Percentiles rank a stretch among this genome's conserved stretches.
These are phyloP conservation scores for Populus trichocarpa DNA, from an alignment of 441 rosid genomes.

Conservation along the genomic window DNA sequence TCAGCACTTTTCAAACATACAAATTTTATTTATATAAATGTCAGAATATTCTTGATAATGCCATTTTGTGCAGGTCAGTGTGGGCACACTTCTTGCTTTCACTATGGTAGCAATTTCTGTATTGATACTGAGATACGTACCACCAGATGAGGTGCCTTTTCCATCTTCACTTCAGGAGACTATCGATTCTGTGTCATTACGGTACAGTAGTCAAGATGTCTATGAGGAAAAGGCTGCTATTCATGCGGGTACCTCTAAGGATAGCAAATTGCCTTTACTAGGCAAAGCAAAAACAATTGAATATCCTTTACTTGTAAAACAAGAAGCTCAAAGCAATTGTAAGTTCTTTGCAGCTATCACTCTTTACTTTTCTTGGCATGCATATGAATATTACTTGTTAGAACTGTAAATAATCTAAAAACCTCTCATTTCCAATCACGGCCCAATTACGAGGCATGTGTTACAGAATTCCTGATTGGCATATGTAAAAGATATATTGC, in stretches of 20 bases:
- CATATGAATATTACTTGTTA: neutral
- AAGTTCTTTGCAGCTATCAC: slow-evolving; percentile 25
- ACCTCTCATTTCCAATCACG: neutral
- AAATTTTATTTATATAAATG: neutral
- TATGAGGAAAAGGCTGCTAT: slow-evolving; percentile 20
- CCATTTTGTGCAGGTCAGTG: slow-evolving; percentile 74
- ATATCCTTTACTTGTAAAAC: slow-evolving; percentile 38
- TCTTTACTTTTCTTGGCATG: neutral
- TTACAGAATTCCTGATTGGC: neutral
- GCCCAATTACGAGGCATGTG: neutral
- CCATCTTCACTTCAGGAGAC: slow-evolving; percentile 76
- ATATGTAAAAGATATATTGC: neutral
- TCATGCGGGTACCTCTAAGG: slow-evolving; percentile 33
- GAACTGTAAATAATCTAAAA: neutral
- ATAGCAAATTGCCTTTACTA: slow-evolving; percentile 43
- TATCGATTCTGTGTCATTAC: slow-evolving; percentile 54
- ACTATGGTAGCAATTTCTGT: slow-evolving; percentile 96
- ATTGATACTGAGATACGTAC: slow-evolving; percentile 87
- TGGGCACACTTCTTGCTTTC: slow-evolving; percentile 98
- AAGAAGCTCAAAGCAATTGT: slow-evolving; percentile 49
- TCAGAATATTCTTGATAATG: slow-evolving; percentile 5
- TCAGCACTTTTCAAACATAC: neutral
- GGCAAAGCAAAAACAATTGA: slow-evolving; percentile 24
- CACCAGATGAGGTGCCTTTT: slow-evolving; percentile 90
- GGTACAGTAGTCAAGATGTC: slow-evolving; percentile 23